A percentile compares a stretch with the other conserved stretches of the same genome.
phyloP scores from a whole-genome alignment of 768 basidiomycete genomes.

The Cantharellus anzutake region DNA sequence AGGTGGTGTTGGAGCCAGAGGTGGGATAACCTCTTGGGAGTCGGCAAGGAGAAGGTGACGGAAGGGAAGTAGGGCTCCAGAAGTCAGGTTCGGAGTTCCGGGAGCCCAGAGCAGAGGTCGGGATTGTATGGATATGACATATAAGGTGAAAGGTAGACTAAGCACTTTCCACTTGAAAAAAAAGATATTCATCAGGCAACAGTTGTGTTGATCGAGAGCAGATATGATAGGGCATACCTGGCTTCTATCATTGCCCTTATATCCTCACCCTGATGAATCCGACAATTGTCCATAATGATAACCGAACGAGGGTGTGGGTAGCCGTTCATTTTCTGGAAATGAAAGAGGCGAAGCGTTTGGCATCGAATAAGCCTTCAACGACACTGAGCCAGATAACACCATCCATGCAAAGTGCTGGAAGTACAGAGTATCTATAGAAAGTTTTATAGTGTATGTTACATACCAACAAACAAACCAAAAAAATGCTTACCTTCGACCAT shows the following conservation, averaged over 20 bases:
- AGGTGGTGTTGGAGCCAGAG: too few relatives aligned
- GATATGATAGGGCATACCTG: background rate
- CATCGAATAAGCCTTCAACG: constrained; percentile 11
- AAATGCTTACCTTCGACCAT: background rate
- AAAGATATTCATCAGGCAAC: too few relatives aligned
- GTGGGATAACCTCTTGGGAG: too few relatives aligned
- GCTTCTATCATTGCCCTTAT: constrained; percentile 4
- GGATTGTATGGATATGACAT: background rate
- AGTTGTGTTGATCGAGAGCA: too few relatives aligned
- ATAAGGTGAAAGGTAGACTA: background rate
- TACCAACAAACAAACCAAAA: background rate
- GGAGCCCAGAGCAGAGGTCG: too few relatives aligned
- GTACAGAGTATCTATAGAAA: constrained; percentile 12
- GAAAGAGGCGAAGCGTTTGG: constrained; percentile 2
- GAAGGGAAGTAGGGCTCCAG: too few relatives aligned
- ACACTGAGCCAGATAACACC: constrained; percentile 12
- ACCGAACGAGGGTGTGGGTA: constrained; percentile 6
- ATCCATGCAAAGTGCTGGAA: constrained; percentile 15
- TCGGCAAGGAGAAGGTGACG: too few relatives aligned
- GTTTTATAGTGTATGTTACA: background rate
- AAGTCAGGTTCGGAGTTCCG: too few relatives aligned
- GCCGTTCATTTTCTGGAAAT: constrained; percentile 6
- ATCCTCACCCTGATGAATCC: constrained; percentile 1
- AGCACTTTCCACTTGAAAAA: background rate
- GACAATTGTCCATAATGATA: constrained; percentile 6